A percentile compares a stretch with the other conserved stretches of the same genome.
These are phyloP conservation scores for Glutinoglossum americanum DNA, from an alignment of 495 filamentous ascomycete species.

Conservation along the genomic window DNA sequence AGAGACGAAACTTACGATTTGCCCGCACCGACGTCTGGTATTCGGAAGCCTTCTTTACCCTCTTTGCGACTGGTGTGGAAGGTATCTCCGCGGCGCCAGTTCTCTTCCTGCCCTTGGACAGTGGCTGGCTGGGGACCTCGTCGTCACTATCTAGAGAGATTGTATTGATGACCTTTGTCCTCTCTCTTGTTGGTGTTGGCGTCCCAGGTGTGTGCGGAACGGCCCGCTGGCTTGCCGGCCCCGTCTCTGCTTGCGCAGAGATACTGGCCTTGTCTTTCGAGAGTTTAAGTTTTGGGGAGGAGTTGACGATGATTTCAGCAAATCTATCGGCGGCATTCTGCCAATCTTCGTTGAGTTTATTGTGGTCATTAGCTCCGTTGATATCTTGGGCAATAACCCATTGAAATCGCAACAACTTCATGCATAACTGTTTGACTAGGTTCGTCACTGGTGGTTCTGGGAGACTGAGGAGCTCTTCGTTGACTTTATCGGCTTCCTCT, in stretches of 20 bases:
- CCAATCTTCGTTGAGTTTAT: conserved; percentile 2
- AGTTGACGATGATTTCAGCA: background rate
- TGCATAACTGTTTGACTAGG: background rate
- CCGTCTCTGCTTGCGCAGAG: background rate
- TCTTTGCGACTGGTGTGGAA: background rate
- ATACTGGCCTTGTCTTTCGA: background rate
- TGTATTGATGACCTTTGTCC: background rate
- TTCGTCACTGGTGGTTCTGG: conserved; percentile 3
- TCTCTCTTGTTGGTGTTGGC: background rate
- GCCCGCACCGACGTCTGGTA: background rate
- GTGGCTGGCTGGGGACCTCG: background rate
- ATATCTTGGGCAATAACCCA: background rate
- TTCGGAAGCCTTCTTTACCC: background rate
- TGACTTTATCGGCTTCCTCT: conserved; percentile 1
- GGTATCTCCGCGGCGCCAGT: background rate
- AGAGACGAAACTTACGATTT: background rate
- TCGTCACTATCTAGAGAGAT: background rate
- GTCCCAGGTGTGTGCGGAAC: background rate
- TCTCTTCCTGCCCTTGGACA: background rate
- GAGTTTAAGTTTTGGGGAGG: background rate
- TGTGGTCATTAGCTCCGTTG: background rate
- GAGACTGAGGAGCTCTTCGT: background rate
- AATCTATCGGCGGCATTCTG: background rate
- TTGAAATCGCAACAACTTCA: background rate
- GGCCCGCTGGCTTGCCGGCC: background rate